Base-by-base conservation (phyloP, 108 stramenopile species). In the Cyclostephanos tholiformis region DNA sequence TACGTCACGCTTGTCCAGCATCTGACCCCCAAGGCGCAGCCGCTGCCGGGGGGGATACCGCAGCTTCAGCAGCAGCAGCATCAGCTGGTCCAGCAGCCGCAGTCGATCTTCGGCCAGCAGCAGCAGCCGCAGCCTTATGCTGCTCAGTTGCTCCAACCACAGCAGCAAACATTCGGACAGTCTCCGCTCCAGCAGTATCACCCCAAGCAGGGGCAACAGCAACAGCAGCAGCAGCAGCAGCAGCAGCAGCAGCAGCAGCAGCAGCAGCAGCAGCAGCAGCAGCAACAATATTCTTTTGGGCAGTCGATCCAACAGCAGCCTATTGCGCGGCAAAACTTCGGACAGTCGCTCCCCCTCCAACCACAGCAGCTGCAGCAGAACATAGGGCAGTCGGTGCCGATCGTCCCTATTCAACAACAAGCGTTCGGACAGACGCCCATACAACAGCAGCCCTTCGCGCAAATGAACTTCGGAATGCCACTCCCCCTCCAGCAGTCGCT, bases 1-100 rank as follows among this genome's bases (percentile, higher is more conserved):
- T 94, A 94, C 67, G 93, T 94, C 14, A 79, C 79, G 8, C 55
- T 76, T 5, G 55, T 77, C 38, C 66, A n/a, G 50, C 59, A 26
- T 7, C 49, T 53, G 29, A 25, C 61, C 30, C 22, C 57, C 32
- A 35, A 4, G 25, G 20, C 52, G 25, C 25, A 41, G n/a, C n/a
- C n/a, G 41, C 41, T 1, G 8, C 41, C 41, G 41, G 41, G 41
- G 4, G 41, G 36, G 36, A 36, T 51, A 51, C 14, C 64, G 25
- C 84, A 70, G 43, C 73, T 67, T 25, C 83, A 57, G 67, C 74
- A 43, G 53, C 65, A 50, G 35, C 71, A 56, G 69, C 46, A 35
- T 41, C 74, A 61, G 57, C 38, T 58, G 63, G 59, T 62, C 17
- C 72, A 67, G 29, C 66, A 63, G 56, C n/a, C n/a, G n/a, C n/a